These are phyloP conservation scores for Agroathelia rolfsii DNA, from an alignment of 1,284 basidiomycete species.

Conservation along the genomic window DNA sequence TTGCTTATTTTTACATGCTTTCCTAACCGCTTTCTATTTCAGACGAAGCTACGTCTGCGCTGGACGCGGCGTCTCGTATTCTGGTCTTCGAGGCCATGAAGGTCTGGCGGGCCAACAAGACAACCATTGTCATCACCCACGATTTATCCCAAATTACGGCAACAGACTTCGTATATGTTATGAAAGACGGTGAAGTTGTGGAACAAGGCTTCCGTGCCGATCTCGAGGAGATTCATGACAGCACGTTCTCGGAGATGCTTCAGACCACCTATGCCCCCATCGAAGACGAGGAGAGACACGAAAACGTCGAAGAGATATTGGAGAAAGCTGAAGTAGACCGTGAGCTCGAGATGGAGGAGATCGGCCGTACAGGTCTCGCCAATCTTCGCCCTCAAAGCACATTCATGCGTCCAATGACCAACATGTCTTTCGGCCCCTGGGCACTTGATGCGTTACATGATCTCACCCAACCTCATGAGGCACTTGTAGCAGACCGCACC, in stretches of 20 bases:
- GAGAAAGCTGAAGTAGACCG: constrained; percentile 30
- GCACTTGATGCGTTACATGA: constrained; percentile 71
- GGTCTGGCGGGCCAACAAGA: constrained; percentile 71
- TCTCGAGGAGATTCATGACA: constrained; percentile 44
- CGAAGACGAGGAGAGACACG: constrained; percentile 24
- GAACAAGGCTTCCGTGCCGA: constrained; percentile 84
- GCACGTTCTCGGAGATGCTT: constrained; percentile 53
- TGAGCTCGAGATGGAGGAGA: constrained; percentile 29
- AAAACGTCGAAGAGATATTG: constrained; percentile 23
- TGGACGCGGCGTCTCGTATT: constrained; percentile 82
- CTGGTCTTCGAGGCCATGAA: constrained; percentile 87
- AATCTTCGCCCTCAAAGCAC: constrained; percentile 16
- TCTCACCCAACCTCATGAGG: constrained; percentile 31
- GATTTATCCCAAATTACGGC: constrained; percentile 78
- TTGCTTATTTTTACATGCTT: constrained; percentile 4
- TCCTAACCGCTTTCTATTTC: constrained; percentile 10
- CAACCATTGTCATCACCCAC: constrained; percentile 95
- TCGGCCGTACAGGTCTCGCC: constrained; percentile 19
- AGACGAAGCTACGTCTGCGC: constrained; percentile 96
- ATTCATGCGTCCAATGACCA: constrained; percentile 20
- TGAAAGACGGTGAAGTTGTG: constrained; percentile 73
- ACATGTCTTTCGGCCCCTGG: constrained; percentile 53
- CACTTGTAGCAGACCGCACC: constrained; percentile 19
- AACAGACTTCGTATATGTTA: constrained; percentile 86
- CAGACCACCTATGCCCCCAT: constrained; percentile 22